Evolutionary conservation across 2,329 filamentous ascomycete species (phyloP).

Genomic region (Sporothrix sp.): DNA sequence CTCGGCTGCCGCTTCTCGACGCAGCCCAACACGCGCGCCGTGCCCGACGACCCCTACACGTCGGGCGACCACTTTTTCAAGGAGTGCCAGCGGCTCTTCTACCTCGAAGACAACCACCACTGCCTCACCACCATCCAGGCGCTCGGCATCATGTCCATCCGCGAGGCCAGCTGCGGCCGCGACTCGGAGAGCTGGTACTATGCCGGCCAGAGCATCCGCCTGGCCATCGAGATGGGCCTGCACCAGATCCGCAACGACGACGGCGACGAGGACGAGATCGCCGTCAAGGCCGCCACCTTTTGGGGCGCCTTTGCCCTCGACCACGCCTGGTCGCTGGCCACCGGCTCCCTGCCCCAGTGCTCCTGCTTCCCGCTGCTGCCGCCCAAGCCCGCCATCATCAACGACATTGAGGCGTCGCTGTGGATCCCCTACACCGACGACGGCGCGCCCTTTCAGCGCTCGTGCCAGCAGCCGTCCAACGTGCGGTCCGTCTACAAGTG

Average conservation of each 20-base stretch:
- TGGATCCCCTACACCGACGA: constrained; percentile 52
- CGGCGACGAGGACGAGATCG: constrained; percentile 45
- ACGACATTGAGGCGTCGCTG: constrained; percentile 48
- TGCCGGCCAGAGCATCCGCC: constrained; percentile 59
- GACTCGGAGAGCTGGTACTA: constrained; percentile 67
- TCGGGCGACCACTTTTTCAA: constrained; percentile 68
- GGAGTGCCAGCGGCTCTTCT: constrained; percentile 53
- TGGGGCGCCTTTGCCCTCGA: constrained; percentile 55
- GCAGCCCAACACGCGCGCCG: constrained; percentile 52
- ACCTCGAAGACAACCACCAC: constrained; percentile 48
- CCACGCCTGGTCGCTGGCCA: constrained; percentile 57
- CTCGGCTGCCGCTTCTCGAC: constrained; percentile 61
- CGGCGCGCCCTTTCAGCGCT: constrained; percentile 45
- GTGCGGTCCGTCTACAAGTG: constrained; percentile 59
- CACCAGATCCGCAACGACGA: constrained; percentile 42
- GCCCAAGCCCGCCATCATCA: constrained; percentile 50
- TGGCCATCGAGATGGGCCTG: constrained; percentile 62
- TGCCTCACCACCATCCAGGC: constrained; percentile 64
- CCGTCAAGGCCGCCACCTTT: constrained; percentile 49
- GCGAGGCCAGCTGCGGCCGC: constrained; percentile 62
- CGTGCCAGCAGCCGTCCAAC: constrained; percentile 54
- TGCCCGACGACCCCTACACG: constrained; percentile 51
- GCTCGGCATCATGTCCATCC: constrained; percentile 64
- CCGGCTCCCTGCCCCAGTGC: constrained; percentile 50
- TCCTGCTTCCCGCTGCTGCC: constrained; percentile 48